Evolutionary conservation across 192 early-diverging fungal genomes (phyloP).

Genomic region (Umbelopsis sp.): DNA sequence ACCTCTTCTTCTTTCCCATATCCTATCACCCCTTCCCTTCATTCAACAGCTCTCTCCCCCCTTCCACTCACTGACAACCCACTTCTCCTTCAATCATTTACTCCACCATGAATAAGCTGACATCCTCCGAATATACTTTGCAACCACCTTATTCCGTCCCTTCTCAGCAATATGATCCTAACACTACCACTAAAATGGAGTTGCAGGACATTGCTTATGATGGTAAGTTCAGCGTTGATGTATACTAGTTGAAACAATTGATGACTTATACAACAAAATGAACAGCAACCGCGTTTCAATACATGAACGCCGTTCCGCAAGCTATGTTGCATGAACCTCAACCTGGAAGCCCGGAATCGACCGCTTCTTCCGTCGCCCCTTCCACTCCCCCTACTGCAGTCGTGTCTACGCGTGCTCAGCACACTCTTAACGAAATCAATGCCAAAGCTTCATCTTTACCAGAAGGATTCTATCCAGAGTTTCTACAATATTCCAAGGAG

Average conservation of each 20-base stretch:
- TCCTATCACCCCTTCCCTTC: neutral
- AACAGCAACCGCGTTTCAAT: slow-evolving; percentile 15
- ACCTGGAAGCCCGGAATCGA: slow-evolving; percentile 20
- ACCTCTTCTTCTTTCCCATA: slow-evolving; percentile 3
- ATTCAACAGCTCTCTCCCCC: neutral
- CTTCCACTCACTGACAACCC: neutral
- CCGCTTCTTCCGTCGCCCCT: slow-evolving; percentile 35
- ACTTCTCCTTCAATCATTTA: neutral
- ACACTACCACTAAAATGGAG: slow-evolving; percentile 21
- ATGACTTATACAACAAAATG: neutral
- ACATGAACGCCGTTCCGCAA: slow-evolving; percentile 17
- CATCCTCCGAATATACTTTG: slow-evolving; percentile 17
- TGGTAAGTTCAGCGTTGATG: neutral
- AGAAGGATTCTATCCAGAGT: slow-evolving; percentile 44
- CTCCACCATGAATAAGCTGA: slow-evolving; percentile 10
- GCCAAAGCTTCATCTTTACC: slow-evolving; percentile 41
- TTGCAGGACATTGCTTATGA: slow-evolving; percentile 24
- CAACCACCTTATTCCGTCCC: slow-evolving; percentile 12
- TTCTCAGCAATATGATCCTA: slow-evolving; percentile 12
- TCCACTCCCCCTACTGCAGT: slow-evolving; percentile 35
- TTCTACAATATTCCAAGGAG: slow-evolving; percentile 44
- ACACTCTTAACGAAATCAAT: slow-evolving; percentile 31
- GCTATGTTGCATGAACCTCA: slow-evolving; percentile 9
- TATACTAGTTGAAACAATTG: neutral
- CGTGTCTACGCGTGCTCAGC: slow-evolving; percentile 21